Evolutionary conservation across 2,329 filamentous ascomycete genomes (phyloP).

Genomic region (Fusarium fracticaudum): DNA sequence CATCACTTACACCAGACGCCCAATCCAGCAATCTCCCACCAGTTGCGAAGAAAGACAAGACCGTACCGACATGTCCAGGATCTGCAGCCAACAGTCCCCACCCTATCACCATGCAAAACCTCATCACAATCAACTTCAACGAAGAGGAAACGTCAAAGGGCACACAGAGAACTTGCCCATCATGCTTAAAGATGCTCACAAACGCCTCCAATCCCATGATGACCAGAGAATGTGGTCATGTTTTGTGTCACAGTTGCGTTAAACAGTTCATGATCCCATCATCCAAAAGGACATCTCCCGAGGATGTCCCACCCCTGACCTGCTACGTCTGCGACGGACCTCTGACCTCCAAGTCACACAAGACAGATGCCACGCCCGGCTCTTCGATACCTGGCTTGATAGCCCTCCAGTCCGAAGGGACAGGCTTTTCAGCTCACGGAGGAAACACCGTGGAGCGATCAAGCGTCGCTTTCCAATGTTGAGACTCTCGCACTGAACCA

Average conservation of each 20-base stretch:
- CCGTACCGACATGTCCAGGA: conserved; percentile 79
- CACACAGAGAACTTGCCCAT: conserved; percentile 72
- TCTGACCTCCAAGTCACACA: conserved; percentile 63
- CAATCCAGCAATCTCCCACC: conserved; percentile 60
- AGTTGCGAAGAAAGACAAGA: conserved; percentile 70
- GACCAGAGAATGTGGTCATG: conserved; percentile 89
- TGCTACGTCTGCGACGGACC: conserved; percentile 92
- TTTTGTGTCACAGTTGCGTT: conserved; percentile 86
- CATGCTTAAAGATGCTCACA: conserved; percentile 82
- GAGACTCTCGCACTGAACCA: conserved; percentile 11
- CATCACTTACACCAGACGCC: conserved; percentile 76
- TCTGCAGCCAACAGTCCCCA: conserved; percentile 75
- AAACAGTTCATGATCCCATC: conserved; percentile 80
- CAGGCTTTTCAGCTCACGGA: conserved; percentile 91
- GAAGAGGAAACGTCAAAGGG: conserved; percentile 68
- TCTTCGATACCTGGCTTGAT: conserved; percentile 77
- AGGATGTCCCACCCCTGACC: conserved; percentile 56
- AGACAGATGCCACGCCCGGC: conserved; percentile 58
- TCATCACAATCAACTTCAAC: conserved; percentile 81
- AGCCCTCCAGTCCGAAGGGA: conserved; percentile 85
- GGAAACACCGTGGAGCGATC: conserved; percentile 81
- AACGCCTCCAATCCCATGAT: conserved; percentile 86
- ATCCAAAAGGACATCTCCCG: conserved; percentile 51
- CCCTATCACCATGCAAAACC: conserved; percentile 77
- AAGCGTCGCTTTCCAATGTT: conserved; percentile 86